Percentiles rank a stretch among this genome's conserved stretches.
phyloP scores from a whole-genome alignment of 345 rosid genomes.

The Raphanus raphanistrum region DNA sequence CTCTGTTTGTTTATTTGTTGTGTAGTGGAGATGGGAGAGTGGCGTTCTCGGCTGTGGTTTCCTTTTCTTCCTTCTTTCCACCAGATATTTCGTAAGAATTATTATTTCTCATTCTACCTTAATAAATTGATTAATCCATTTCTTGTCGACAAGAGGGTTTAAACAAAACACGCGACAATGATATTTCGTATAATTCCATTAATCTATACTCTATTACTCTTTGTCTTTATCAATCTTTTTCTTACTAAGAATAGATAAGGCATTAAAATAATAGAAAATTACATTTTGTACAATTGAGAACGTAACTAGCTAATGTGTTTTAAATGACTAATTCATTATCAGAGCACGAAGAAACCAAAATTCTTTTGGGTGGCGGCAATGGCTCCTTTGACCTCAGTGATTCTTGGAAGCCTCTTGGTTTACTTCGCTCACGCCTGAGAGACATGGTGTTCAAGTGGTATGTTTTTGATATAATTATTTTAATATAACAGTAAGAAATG shows the following conservation, averaged over 20 bases:
- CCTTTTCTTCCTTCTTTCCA: constrained; percentile 76
- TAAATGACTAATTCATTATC: constrained; percentile 7
- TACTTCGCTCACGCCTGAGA: constrained; percentile 90
- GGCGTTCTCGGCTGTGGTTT: constrained; percentile 77
- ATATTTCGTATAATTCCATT: neutral
- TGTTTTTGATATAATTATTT: neutral
- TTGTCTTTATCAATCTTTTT: constrained; percentile 11
- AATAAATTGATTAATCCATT: neutral
- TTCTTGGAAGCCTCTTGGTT: constrained; percentile 83
- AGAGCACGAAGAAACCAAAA: constrained; percentile 74
- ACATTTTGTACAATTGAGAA: neutral
- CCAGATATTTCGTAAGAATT: constrained; percentile 67
- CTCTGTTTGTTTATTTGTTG: constrained; percentile 16
- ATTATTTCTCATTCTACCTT: neutral
- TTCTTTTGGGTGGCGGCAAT: constrained; percentile 90
- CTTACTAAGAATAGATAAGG: neutral
- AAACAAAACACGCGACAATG: constrained; percentile 18
- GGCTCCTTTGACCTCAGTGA: constrained; percentile 86
- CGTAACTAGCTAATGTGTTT: neutral
- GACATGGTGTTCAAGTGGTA: constrained; percentile 95
- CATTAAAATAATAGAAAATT: neutral
- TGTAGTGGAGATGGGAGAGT: constrained; percentile 99
- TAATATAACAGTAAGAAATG: neutral
- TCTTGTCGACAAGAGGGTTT: neutral
- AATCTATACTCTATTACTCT: neutral